phyloP scores from a whole-genome alignment of 2,329 filamentous ascomycete species.

The Gaeumannomyces sp. region DNA sequence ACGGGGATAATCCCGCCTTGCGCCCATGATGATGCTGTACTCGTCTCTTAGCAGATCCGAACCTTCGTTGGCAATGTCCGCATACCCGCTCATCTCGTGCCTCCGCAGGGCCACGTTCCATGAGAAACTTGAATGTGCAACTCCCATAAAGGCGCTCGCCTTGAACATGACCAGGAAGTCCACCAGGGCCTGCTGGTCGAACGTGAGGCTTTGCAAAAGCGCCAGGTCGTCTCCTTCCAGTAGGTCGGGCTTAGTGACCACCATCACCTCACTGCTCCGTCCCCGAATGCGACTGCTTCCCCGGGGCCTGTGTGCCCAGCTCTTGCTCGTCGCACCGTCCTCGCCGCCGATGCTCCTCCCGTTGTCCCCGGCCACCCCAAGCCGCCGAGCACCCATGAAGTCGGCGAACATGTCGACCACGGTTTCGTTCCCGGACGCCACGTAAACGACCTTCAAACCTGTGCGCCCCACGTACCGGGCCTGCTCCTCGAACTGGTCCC shows the following conservation, averaged over 20 bases:
- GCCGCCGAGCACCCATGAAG: constrained; percentile 12
- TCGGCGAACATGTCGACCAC: constrained; percentile 22
- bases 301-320: not conserved
- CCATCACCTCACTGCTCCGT: constrained; percentile 16
- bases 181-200: constrained; percentile 27
- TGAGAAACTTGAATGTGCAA: constrained; percentile 27
- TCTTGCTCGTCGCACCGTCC: not conserved
- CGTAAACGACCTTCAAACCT: constrained; percentile 23
- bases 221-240: constrained; percentile 16
- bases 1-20: constrained; percentile 23
- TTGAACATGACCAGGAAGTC: constrained; percentile 28
- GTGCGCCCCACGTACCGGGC: constrained; percentile 20
- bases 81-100: constrained; percentile 26
- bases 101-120: constrained; percentile 27
- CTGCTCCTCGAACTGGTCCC: constrained; percentile 26
- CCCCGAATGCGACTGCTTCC: not conserved
- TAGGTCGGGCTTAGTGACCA: constrained; percentile 27
- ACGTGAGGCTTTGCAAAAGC: constrained; percentile 21
- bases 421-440: constrained; percentile 23
- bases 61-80: constrained; percentile 21
- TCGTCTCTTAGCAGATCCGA: constrained; percentile 26
- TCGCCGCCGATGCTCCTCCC: not conserved
- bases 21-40: constrained; percentile 27
- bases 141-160: constrained; percentile 27
- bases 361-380: not conserved